Conservation (phyloP, 2,329 filamentous ascomycete genomes). For the Colletotrichum melonis region DNA sequence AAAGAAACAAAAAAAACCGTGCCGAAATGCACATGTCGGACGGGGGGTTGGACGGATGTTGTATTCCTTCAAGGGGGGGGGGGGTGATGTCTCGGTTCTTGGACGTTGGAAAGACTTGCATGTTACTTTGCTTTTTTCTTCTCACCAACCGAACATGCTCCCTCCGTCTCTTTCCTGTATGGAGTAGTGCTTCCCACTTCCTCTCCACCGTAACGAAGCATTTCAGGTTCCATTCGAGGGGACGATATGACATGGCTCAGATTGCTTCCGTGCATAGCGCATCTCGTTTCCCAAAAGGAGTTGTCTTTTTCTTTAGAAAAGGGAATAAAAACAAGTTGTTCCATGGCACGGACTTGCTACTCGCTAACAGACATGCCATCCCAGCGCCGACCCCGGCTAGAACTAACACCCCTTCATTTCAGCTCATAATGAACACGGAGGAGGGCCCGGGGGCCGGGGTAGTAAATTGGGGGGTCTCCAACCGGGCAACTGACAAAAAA, state of each 20-base stretch:
- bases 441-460: not conserved
- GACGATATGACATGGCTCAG: not conserved
- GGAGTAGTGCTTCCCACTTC: too few species aligned
- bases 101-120: not conserved
- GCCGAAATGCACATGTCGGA: not conserved
- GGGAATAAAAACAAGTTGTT: not conserved
- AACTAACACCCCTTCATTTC: conserved; percentile 17
- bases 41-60: not conserved
- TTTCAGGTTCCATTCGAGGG: not conserved
- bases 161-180: not conserved
- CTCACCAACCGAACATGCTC: not conserved
- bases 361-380: not conserved
- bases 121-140: not conserved
- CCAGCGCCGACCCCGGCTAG: not conserved
- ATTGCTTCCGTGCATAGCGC: not conserved
- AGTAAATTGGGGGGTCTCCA: too few species aligned
- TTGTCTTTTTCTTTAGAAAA: not conserved
- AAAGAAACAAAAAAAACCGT: not conserved
- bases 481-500: not conserved
- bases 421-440: conserved; percentile 3
- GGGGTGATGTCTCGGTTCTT: too few species aligned
- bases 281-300: not conserved
- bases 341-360: not conserved
- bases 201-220: too few species aligned
- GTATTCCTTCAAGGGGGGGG: not conserved